Evolutionary conservation across 495 filamentous ascomycete genomes (phyloP).

Genomic region (Diplogelasinospora grovesii): DNA sequence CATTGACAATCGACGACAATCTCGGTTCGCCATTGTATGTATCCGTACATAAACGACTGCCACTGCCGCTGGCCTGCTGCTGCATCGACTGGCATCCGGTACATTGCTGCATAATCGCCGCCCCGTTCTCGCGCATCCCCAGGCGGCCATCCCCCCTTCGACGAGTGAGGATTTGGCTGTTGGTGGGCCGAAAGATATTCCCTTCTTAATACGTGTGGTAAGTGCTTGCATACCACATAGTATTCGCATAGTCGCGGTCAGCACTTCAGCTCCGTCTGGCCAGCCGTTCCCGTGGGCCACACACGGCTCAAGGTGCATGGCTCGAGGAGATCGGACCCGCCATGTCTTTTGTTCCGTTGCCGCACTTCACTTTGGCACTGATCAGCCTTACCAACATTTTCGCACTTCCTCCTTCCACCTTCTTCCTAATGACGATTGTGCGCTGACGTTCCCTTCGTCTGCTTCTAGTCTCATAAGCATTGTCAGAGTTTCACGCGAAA

Average conservation of each 20-base stretch:
- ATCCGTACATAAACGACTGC: constrained; percentile 10
- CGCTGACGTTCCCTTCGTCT: constrained; percentile 12
- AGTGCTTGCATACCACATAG: constrained; percentile 21
- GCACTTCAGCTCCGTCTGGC: constrained; percentile 6
- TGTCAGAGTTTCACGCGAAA: neutral
- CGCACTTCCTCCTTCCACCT: constrained; percentile 11
- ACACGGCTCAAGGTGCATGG: constrained; percentile 6
- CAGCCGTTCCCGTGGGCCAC: constrained; percentile 6
- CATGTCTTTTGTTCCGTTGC: too few species aligned
- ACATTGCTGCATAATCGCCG: constrained; percentile 14
- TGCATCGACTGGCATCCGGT: constrained; percentile 13
- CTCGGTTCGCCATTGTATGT: neutral
- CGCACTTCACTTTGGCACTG: constrained; percentile 8
- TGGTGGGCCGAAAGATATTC: constrained; percentile 10
- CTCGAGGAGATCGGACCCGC: constrained; percentile 9
- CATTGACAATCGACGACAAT: neutral
- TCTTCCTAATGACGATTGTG: constrained; percentile 5
- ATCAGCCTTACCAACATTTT: constrained; percentile 29
- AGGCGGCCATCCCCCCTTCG: constrained; percentile 10
- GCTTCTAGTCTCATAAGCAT: constrained; percentile 5
- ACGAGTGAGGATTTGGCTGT: constrained; percentile 2
- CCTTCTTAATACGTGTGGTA: constrained; percentile 14
- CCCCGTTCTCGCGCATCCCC: too few species aligned
- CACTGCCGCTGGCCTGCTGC: too few species aligned
- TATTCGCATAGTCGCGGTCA: constrained; percentile 5